Evolutionary conservation across 2,329 filamentous ascomycete species (phyloP), one percentile per base, ranked within the genome.

Genomic region (Raffaelea arxii): DNA sequence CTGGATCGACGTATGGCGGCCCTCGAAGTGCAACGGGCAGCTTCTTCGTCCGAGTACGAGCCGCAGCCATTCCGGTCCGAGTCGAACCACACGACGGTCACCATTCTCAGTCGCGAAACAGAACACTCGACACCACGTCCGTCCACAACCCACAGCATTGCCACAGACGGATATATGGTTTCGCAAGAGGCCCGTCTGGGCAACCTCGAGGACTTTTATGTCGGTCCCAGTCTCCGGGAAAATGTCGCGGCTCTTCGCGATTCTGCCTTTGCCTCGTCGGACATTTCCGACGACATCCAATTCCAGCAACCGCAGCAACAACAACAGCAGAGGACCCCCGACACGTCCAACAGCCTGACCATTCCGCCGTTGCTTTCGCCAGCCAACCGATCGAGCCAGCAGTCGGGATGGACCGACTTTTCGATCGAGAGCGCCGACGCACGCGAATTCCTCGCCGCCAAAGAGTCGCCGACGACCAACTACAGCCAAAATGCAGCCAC

Each of bases 391-490:
- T 60, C 63, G 19, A 80, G 76, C 51, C 72, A 77, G 42, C 70
- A 73, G 46, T 78, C 76, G 2, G 65, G 68, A n/a, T 80, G 77
- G 77, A 80, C 77, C 23, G 76, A 80, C 55, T 72, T 75, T 49
- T 77, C 76, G 0, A 63, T 79, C 10, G 74, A 75, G 16, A 78
- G 73, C 48, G 67, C 64, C 19, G 71, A 75, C 25, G 63, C 63
- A 32, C 63, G 62, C 6, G 59, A 63, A 4, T 51, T 49, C 21
- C 19, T 49, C 4, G 43, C 42, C 6, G 44, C 48, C 2, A 48
- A 39, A 25, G 46, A 54, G 3, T 42, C 49, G 10, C 14, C 44
- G 7, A 9, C 41, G 4, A 36, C 16, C 32, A 18, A 18, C 32
- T 36, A 43, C 25, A 51, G 27, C 23, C 46, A 46, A n/a, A 38